Conservation (phyloP, 805 yeast species). For the Candida coquimbonensis region DNA sequence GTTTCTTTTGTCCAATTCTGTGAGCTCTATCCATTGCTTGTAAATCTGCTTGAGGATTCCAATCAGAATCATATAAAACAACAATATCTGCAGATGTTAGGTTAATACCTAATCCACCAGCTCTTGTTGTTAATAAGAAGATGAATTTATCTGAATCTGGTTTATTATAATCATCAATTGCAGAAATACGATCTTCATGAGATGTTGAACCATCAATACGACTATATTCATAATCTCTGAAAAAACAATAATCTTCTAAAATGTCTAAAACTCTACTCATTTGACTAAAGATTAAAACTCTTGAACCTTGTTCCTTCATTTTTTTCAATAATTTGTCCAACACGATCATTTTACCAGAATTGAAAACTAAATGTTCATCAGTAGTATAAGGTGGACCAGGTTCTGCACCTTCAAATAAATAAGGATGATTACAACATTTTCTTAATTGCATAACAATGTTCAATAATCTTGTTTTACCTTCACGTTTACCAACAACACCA, state of each 20-base stretch:
- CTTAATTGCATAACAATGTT: constrained; percentile 96
- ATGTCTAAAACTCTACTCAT: constrained; percentile 89
- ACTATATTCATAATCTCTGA: constrained; percentile 80
- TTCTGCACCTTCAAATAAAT: constrained; percentile 97
- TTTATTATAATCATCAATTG: constrained; percentile 85
- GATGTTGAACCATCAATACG: constrained; percentile 92
- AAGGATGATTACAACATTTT: constrained; percentile 96
- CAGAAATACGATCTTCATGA: constrained; percentile 87
- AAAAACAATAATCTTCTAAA: constrained; percentile 83
- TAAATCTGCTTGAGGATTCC: constrained; percentile 97
- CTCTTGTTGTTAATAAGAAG: constrained; percentile 85
- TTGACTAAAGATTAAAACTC: constrained; percentile 88
- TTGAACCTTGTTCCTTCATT: constrained; percentile 68
- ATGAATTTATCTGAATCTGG: constrained; percentile 80
- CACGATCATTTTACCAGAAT: constrained; percentile 86
- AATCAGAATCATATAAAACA: constrained; percentile 83
- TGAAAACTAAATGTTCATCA: constrained; percentile 87
- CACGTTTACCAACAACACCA: constrained; percentile 91
- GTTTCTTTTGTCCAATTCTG: constrained; percentile 94
- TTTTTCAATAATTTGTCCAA: constrained; percentile 75
- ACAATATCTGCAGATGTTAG: constrained; percentile 90
- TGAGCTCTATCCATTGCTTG: constrained; percentile 99
- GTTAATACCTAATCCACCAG: constrained; percentile 95
- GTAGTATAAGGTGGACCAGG: constrained; percentile 98
- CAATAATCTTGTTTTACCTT: constrained; percentile 82